Conservation (phyloP, 495 filamentous ascomycete species). For the Filosporella fistucella region DNA sequence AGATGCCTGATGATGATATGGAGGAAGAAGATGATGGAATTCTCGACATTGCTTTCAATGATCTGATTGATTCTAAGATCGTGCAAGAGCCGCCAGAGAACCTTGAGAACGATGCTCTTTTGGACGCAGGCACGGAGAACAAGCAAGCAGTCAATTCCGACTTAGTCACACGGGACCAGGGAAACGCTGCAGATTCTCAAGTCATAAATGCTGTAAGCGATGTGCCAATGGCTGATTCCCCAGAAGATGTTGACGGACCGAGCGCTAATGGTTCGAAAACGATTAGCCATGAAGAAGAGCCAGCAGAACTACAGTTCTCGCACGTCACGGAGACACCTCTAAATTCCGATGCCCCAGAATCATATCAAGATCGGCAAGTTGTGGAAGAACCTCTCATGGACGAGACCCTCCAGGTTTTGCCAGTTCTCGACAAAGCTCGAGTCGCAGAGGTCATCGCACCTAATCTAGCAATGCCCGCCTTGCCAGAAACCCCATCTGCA, state of each 20-base stretch:
- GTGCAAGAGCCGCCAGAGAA: conserved; percentile 33
- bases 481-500: neutral
- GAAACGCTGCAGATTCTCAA: too few relatives aligned
- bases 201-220: too few relatives aligned
- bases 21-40: conserved; percentile 49
- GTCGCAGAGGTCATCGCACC: too few relatives aligned
- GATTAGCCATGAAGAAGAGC: conserved; percentile 27
- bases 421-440: too few relatives aligned
- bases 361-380: neutral
- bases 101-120: conserved; percentile 7
- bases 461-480: too few relatives aligned
- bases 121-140: conserved; percentile 3
- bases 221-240: too few relatives aligned
- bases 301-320: conserved; percentile 39
- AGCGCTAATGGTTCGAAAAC: neutral
- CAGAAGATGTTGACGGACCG: too few relatives aligned
- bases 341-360: conserved; percentile 14
- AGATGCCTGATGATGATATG: conserved; percentile 55
- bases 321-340: conserved; percentile 25
- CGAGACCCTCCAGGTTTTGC: too few relatives aligned
- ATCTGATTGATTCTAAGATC: conserved; percentile 60
- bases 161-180: too few relatives aligned
- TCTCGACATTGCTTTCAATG: conserved; percentile 44
- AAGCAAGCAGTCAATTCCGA: too few relatives aligned
- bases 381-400: too few relatives aligned